phyloP scores from a whole-genome alignment of 1,284 basidiomycete species.

The Boletellus deceptivus region DNA sequence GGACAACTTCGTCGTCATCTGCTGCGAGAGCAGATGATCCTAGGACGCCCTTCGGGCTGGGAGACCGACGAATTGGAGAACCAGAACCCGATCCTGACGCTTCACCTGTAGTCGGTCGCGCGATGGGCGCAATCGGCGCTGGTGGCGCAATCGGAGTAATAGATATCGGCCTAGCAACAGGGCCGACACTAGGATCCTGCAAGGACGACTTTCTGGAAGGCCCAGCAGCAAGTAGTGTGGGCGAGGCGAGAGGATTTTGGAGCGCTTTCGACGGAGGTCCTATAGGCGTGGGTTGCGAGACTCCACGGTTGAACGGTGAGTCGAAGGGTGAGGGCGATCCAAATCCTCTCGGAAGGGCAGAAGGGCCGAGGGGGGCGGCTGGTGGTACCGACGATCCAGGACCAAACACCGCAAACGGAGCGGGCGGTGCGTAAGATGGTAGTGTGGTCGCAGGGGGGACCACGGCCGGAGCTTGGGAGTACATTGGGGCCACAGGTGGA shows the following conservation, averaged over 20 bases:
- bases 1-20: conserved; percentile 77
- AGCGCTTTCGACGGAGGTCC: conserved; percentile 48
- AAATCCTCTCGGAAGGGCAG: conserved; percentile 52
- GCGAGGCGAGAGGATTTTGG: conserved; percentile 39
- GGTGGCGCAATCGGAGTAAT: conserved; percentile 40
- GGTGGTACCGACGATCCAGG: conserved; percentile 43
- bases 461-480: conserved; percentile 44
- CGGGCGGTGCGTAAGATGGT: conserved; percentile 48
- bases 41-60: conserved; percentile 69
- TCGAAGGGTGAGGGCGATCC: conserved; percentile 51
- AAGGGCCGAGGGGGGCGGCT: conserved; percentile 48
- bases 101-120: conserved; percentile 44
- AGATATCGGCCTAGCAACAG: conserved; percentile 53
- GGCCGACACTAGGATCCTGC: conserved; percentile 48
- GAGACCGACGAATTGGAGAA: conserved; percentile 62
- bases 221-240: conserved; percentile 37
- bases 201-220: conserved; percentile 35
- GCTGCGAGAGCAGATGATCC: conserved; percentile 74
- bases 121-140: conserved; percentile 35
- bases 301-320: conserved; percentile 39
- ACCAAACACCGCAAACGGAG: conserved; percentile 49
- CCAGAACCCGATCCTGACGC: conserved; percentile 57
- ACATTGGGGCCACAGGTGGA: conserved; percentile 45
- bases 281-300: conserved; percentile 51
- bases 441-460: conserved; percentile 43